Percentiles rank a stretch among this genome's conserved stretches.
phyloP scores from a whole-genome alignment of 179 eudicot species.

The Spergularia azorica region DNA sequence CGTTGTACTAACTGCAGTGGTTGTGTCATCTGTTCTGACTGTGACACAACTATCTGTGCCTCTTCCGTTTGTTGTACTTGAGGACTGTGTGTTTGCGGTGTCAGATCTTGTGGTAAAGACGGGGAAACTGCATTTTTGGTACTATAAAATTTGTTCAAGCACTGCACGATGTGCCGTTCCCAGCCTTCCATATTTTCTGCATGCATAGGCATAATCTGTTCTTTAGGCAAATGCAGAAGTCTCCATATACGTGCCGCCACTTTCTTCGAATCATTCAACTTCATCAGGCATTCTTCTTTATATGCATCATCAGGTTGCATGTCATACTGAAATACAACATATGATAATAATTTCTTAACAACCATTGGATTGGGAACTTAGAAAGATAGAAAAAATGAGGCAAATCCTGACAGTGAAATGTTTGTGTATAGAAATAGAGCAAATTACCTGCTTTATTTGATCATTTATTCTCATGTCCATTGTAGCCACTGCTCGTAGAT shows the following conservation, averaged over 20 bases:
- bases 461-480: not conserved
- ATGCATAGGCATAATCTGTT: slow-evolving; percentile 16
- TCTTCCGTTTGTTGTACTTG: not conserved
- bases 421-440: not conserved
- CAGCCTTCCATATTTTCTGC: slow-evolving; percentile 9
- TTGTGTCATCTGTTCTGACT: not conserved
- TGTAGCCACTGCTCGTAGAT: not conserved
- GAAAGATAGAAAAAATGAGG: not conserved
- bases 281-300: not conserved
- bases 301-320: slow-evolving; percentile 10
- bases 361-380: not conserved
- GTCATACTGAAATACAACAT: slow-evolving; percentile 20
- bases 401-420: not conserved
- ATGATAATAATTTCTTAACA: not conserved
- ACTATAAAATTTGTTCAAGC: slow-evolving; percentile 1
- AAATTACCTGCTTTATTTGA: slow-evolving; percentile 20
- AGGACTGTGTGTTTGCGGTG: slow-evolving; percentile 2
- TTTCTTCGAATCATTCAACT: not conserved
- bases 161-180: slow-evolving; percentile 1
- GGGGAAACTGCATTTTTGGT: slow-evolving; percentile 1
- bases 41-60: not conserved
- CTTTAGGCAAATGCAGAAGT: slow-evolving; percentile 21
- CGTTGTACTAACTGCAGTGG: not conserved
- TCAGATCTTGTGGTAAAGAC: not conserved
- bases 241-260: not conserved